Conservation (phyloP, 2,329 filamentous ascomycete species). For the Venturia effusa region DNA sequence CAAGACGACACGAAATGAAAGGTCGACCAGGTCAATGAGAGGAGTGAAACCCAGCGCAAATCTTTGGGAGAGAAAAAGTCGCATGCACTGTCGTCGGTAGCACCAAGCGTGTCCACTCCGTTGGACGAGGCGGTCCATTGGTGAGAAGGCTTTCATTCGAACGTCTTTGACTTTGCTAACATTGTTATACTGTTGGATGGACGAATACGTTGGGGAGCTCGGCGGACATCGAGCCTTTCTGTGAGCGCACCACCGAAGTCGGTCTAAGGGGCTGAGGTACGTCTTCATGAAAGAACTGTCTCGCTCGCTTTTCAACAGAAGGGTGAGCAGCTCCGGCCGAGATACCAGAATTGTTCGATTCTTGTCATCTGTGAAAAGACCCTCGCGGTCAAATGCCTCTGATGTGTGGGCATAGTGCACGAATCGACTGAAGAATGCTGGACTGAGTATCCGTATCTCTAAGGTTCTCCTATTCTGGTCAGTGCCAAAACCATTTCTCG, state of each 20-base stretch:
- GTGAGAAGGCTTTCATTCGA: background rate
- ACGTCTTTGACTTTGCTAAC: background rate
- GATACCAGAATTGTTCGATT: conserved; percentile 49
- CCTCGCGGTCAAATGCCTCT: conserved; percentile 52
- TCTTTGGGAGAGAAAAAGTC: conserved; percentile 11
- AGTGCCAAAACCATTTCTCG: background rate
- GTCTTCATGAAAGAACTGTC: background rate
- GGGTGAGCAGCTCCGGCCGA: conserved; percentile 33
- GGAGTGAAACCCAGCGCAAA: conserved; percentile 10
- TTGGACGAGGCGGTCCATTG: conserved; percentile 8
- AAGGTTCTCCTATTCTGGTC: conserved; percentile 26
- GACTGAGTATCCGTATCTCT: conserved; percentile 50
- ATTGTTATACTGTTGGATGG: background rate
- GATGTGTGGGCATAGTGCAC: conserved; percentile 51
- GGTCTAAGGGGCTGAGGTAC: background rate
- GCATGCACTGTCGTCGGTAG: conserved; percentile 2
- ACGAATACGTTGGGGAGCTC: conserved; percentile 4
- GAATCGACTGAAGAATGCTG: conserved; percentile 57
- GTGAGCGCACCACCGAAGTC: conserved; percentile 5
- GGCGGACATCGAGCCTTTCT: conserved; percentile 7
- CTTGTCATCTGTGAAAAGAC: conserved; percentile 37
- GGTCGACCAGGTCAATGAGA: conserved; percentile 7
- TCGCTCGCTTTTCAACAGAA: conserved; percentile 12
- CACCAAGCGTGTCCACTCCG: background rate
- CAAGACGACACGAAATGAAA: background rate